Percentiles rank a stretch among this genome's conserved stretches.
phyloP scores from a whole-genome alignment of 176 grass and related monocot species.

The bread wheat (Triticum aestivum) region DNA sequence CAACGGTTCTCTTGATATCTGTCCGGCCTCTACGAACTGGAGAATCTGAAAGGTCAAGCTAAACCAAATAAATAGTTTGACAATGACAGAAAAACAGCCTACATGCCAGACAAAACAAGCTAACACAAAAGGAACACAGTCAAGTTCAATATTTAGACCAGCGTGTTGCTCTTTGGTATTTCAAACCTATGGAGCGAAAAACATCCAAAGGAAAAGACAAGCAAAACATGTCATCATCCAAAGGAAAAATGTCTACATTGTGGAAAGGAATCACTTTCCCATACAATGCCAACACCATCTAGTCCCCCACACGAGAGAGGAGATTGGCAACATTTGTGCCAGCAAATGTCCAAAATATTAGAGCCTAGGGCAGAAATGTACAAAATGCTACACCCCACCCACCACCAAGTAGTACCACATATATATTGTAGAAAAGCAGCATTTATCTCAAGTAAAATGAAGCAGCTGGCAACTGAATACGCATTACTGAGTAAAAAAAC shows the following conservation, averaged over 20 bases:
- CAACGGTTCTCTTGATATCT: slow-evolving; percentile 40
- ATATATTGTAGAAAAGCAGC: slow-evolving; percentile 18
- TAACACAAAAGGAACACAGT: not conserved
- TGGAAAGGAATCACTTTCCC: slow-evolving; percentile 16
- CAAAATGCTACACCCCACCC: not conserved
- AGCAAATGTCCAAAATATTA: slow-evolving; percentile 19
- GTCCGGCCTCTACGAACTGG: slow-evolving; percentile 37
- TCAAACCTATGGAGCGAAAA: not conserved
- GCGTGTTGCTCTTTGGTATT: not conserved
- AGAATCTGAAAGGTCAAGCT: slow-evolving; percentile 47
- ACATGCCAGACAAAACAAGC: not conserved
- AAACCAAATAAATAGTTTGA: slow-evolving; percentile 15
- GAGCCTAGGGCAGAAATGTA: not conserved
- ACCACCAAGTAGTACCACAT: not conserved
- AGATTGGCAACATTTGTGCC: not conserved
- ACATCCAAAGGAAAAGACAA: slow-evolving; percentile 20
- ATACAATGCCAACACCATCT: not conserved
- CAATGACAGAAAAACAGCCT: not conserved
- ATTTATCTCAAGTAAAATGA: not conserved
- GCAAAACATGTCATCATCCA: not conserved
- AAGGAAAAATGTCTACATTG: slow-evolving; percentile 14
- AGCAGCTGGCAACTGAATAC: not conserved
- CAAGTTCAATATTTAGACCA: not conserved
- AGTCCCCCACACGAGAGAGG: slow-evolving; percentile 1
- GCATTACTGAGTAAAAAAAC: no score